A percentile compares a stretch with the other conserved stretches of the same genome.
phyloP scores from a whole-genome alignment of 495 filamentous ascomycete genomes.

The Penicillium argentinense region DNA sequence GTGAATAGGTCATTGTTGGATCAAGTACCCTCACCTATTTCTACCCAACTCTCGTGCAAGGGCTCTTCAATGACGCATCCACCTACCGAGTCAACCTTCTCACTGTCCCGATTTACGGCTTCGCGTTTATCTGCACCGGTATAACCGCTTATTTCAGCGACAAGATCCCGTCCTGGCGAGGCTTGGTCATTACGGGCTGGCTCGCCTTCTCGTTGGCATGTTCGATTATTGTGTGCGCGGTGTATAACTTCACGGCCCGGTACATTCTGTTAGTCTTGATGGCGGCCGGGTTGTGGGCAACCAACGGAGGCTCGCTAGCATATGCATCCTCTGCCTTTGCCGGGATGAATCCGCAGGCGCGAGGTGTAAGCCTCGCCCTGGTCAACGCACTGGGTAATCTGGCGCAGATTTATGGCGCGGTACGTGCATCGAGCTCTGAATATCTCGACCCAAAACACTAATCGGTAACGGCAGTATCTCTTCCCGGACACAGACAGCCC shows the following conservation, averaged over 20 bases:
- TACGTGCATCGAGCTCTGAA: constrained; percentile 3
- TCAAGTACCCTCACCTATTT: constrained; percentile 50
- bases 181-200: constrained; percentile 34
- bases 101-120: constrained; percentile 41
- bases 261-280: constrained; percentile 55
- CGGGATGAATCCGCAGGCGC: constrained; percentile 24
- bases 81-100: constrained; percentile 37
- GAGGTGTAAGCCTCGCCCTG: constrained; percentile 48
- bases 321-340: constrained; percentile 46
- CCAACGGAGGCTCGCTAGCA: constrained; percentile 43
- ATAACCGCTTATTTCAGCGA: constrained; percentile 35
- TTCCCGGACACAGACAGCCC: constrained; percentile 36
- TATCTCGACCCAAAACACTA: background rate
- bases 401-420: constrained; percentile 50
- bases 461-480: constrained; percentile 17
- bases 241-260: constrained; percentile 45
- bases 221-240: constrained; percentile 41
- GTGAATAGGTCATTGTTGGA: constrained; percentile 32
- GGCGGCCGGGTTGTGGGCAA: constrained; percentile 49
- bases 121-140: constrained; percentile 40
- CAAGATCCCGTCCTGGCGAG: constrained; percentile 29
- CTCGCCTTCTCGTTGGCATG: constrained; percentile 39
- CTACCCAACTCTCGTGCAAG: constrained; percentile 50
- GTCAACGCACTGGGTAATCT: constrained; percentile 52
- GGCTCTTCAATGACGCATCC: constrained; percentile 43